These are phyloP conservation scores for Schizochytrium sp. DNA, from an alignment of 108 stramenopile species.

Conservation along the genomic window DNA sequence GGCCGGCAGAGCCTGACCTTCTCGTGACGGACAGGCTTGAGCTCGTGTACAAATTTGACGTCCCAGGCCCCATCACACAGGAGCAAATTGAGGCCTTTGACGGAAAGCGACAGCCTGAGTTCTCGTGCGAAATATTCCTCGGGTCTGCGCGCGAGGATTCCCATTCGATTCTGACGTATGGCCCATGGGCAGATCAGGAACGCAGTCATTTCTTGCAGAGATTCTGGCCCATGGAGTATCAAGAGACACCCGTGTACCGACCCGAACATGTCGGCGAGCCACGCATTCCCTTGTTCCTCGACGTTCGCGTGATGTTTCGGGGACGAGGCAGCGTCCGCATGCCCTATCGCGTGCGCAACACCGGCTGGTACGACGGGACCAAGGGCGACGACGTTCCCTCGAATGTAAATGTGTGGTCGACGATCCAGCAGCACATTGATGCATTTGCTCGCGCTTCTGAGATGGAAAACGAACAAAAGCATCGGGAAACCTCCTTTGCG, in stretches of 20 bases:
- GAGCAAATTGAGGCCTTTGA: conserved; percentile 5
- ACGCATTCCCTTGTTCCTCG: neutral
- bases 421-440: neutral
- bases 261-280: neutral
- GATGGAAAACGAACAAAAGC: neutral
- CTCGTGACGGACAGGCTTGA: neutral
- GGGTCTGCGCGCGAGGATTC: neutral
- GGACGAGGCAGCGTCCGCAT: neutral
- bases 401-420: neutral
- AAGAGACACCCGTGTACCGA: neutral
- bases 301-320: neutral
- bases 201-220: neutral
- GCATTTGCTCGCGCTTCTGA: neutral
- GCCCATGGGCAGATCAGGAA: neutral
- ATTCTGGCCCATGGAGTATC: neutral
- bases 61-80: neutral
- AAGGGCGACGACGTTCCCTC: neutral
- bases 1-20: neutral
- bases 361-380: neutral
- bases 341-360: neutral
- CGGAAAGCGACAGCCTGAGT: neutral
- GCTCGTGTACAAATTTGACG: neutral
- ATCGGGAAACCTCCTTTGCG: neutral
- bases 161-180: neutral
- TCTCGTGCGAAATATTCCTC: neutral